Evolutionary conservation across 495 filamentous ascomycete genomes (phyloP).

Genomic region (Lichenothelia convexa): DNA sequence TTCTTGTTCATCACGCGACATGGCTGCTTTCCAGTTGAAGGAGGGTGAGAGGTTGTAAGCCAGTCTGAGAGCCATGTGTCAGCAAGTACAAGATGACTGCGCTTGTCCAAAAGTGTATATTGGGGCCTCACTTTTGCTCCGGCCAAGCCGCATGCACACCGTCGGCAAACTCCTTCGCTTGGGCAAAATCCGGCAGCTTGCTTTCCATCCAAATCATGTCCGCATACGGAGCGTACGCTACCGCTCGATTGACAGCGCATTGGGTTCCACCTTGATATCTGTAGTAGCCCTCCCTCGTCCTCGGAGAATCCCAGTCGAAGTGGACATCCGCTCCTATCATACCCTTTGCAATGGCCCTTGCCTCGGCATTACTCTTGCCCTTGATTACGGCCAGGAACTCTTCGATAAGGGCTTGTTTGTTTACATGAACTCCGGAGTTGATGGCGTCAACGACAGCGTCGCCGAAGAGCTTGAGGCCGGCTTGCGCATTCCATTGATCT

Average conservation of each 20-base stretch:
- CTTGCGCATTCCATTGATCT: constrained; percentile 66
- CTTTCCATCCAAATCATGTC: constrained; percentile 99
- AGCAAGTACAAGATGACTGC: constrained; percentile 5
- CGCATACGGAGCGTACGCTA: constrained; percentile 84
- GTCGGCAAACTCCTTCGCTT: constrained; percentile 85
- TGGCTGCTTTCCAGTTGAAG: constrained; percentile 99
- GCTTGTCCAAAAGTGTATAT: not conserved
- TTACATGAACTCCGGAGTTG: constrained; percentile 38
- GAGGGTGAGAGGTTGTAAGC: constrained; percentile 95
- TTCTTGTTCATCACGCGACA: constrained; percentile 82
- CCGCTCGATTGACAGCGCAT: constrained; percentile 77
- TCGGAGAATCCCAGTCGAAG: constrained; percentile 85
- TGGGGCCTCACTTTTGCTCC: constrained; percentile 75
- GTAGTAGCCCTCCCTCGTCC: constrained; percentile 91
- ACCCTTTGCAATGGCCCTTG: constrained; percentile 62
- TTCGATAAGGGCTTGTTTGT: constrained; percentile 47
- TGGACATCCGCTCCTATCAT: constrained; percentile 65
- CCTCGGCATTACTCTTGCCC: constrained; percentile 76
- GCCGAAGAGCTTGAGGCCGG: constrained; percentile 78
- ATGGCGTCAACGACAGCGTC: constrained; percentile 77
- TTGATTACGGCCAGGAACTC: constrained; percentile 47
- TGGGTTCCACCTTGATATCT: constrained; percentile 78
- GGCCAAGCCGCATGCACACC: constrained; percentile 92
- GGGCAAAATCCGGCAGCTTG: constrained; percentile 79
- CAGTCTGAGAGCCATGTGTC: constrained; percentile 33